Evolutionary conservation across 2,329 filamentous ascomycete species (phyloP), one percentile per base, ranked within the genome.

Genomic region (Trichoderma guizhouense): DNA sequence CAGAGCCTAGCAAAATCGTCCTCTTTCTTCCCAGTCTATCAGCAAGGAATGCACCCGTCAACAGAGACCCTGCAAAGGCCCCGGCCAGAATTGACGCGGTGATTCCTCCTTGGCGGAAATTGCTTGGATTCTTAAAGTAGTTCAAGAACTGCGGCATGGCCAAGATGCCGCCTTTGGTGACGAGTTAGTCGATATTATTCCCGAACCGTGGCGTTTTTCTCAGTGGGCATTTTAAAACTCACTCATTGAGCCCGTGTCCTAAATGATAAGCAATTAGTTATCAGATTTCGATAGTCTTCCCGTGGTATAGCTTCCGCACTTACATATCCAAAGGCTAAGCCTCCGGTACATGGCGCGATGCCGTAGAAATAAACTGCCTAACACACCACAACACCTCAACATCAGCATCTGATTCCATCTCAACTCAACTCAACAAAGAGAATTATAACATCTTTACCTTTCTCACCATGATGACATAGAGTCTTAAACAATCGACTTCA

Each of bases 221-320:
- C 3, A 18, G 11, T 14, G 9, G 8, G 14, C 0, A 2, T 24
- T 18, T 24, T 7, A 11, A 7, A 7, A 70, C 66, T 69, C 28
- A 72, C 71, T 72, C 71, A 72, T 72, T 51, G 71, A 72, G 15
- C 71, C 71, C 18, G 65, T 72, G 28, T 72, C 65, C 71, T 72
- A 51, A 43, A 4, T 30, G 12, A n/a, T 21, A 12, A 55, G 14
- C 11, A 26, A 18, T 43, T 32, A 30, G 26, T 55, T 47, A 18
- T 18, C 24, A 12, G 32, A 5, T 9, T 18, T 61, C 24, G 3
- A 34, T n/a, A 34, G 51, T 26, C 21, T n/a, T 47, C n/a, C 43
- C 43, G n/a, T 39, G n/a, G 7, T 34, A 63, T n/a, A 36, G 8
- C 18, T 28, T 28, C 43, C 39, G 34, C 11, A 70, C 71, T 70